These are phyloP conservation scores for Rossbeevera mucosa DNA, from an alignment of 768 basidiomycete species.

Conservation along the genomic window DNA sequence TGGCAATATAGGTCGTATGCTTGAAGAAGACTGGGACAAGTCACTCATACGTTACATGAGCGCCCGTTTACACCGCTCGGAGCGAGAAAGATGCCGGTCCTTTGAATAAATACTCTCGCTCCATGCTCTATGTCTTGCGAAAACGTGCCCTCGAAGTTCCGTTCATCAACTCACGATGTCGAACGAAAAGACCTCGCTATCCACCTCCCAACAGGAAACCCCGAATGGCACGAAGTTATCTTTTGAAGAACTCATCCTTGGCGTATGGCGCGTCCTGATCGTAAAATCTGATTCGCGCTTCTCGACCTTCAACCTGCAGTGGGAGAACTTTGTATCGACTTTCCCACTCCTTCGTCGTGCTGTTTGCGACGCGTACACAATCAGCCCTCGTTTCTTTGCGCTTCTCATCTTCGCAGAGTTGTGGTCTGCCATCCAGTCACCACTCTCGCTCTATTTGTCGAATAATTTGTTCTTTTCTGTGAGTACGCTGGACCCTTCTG, in stretches of 20 bases:
- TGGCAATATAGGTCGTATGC: too few species aligned
- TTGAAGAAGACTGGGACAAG: too few species aligned
- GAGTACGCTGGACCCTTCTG: neutral
- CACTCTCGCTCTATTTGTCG: conserved; percentile 22
- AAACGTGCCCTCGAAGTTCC: neutral
- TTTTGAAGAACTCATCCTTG: conserved; percentile 15
- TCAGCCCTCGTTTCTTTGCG: conserved; percentile 20
- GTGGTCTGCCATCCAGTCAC: conserved; percentile 17
- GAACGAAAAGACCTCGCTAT: neutral
- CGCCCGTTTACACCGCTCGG: neutral
- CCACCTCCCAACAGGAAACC: neutral
- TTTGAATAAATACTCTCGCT: neutral
- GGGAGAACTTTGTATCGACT: neutral
- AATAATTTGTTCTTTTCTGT: conserved; percentile 21
- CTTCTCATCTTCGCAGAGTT: conserved; percentile 5
- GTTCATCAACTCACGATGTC: neutral
- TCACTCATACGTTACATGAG: too few species aligned
- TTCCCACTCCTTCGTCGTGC: conserved; percentile 12
- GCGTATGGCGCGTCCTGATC: conserved; percentile 26
- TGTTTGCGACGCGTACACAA: conserved; percentile 15
- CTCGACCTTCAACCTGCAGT: conserved; percentile 6
- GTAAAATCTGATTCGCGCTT: conserved; percentile 5
- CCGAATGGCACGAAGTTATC: neutral
- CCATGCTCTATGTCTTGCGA: neutral
- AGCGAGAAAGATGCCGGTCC: neutral